Conservation (phyloP, 768 basidiomycete genomes). For the Dictyophora rubrovolvata region DNA sequence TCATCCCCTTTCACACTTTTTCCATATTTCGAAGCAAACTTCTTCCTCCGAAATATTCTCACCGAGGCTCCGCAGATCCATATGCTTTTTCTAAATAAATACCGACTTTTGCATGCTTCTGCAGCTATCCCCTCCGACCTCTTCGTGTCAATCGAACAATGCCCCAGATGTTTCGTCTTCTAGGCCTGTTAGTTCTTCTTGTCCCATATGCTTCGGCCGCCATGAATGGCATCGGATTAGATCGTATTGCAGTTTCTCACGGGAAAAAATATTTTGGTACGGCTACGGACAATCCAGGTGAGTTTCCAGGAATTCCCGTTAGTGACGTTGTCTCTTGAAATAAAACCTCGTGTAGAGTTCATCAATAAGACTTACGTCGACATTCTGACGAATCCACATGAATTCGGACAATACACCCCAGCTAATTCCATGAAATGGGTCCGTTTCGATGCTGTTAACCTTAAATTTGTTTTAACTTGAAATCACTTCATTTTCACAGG, state of each 20-base stretch:
- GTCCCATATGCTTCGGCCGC: neutral
- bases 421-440: constrained; percentile 53
- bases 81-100: too few species aligned
- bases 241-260: constrained; percentile 28
- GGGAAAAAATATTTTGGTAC: constrained; percentile 40
- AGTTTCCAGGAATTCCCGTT: constrained; percentile 9
- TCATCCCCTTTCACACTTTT: neutral
- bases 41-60: too few species aligned
- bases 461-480: neutral
- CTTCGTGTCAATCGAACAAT: too few species aligned
- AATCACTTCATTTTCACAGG: neutral
- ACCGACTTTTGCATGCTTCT: too few species aligned
- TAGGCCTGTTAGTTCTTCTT: neutral
- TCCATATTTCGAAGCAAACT: neutral
- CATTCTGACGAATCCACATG: constrained; percentile 29
- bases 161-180: neutral
- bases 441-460: constrained; percentile 9
- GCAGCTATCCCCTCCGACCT: too few species aligned
- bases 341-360: constrained; percentile 20
- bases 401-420: constrained; percentile 34
- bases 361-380: constrained; percentile 27
- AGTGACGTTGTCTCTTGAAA: neutral
- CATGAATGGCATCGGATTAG: constrained; percentile 18
- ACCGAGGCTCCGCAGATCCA: too few species aligned
- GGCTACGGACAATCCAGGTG: constrained; percentile 33